These are phyloP conservation scores for Coprinellus aureogranulatus DNA, from an alignment of 768 basidiomycete genomes.

Conservation along the genomic window DNA sequence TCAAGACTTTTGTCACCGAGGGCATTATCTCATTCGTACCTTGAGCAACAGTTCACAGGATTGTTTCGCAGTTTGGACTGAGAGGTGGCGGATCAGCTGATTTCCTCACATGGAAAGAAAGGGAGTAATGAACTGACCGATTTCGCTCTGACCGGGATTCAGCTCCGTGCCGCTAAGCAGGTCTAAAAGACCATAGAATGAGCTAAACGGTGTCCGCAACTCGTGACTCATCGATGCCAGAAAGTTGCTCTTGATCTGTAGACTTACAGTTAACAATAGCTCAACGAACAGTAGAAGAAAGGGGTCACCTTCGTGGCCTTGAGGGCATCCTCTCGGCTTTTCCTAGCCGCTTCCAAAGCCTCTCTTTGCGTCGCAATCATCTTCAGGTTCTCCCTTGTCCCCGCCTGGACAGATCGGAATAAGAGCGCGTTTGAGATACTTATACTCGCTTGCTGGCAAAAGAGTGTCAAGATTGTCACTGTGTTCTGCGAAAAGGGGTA, in stretches of 20 bases:
- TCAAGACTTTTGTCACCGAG: not conserved
- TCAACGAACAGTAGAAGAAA: not conserved
- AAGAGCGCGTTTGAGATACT: slow-evolving; percentile 73
- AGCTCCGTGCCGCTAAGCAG: slow-evolving; percentile 71
- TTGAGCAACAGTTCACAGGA: slow-evolving; percentile 74
- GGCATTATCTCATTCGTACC: slow-evolving; percentile 27
- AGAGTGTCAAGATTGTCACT: slow-evolving; percentile 58
- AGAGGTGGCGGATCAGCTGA: slow-evolving; percentile 6
- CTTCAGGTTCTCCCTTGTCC: slow-evolving; percentile 70
- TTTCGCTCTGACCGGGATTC: slow-evolving; percentile 66
- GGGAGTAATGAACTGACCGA: slow-evolving; percentile 40
- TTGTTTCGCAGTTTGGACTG: slow-evolving; percentile 76
- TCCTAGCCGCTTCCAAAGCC: slow-evolving; percentile 66
- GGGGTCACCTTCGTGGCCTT: slow-evolving; percentile 60
- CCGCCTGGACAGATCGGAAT: slow-evolving; percentile 71
- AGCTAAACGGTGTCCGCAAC: slow-evolving; percentile 74
- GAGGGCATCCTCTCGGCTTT: slow-evolving; percentile 68
- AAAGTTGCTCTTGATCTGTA: slow-evolving; percentile 75
- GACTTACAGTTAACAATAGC: not conserved
- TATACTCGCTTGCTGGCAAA: slow-evolving; percentile 74
- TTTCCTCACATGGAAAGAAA: not conserved
- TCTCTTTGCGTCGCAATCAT: slow-evolving; percentile 74
- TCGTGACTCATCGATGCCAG: slow-evolving; percentile 78
- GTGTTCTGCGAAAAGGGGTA: slow-evolving; percentile 62
- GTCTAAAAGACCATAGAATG: slow-evolving; percentile 75